Evolutionary conservation across 441 rosid species (phyloP).

Genomic region (Daphne laureola): DNA sequence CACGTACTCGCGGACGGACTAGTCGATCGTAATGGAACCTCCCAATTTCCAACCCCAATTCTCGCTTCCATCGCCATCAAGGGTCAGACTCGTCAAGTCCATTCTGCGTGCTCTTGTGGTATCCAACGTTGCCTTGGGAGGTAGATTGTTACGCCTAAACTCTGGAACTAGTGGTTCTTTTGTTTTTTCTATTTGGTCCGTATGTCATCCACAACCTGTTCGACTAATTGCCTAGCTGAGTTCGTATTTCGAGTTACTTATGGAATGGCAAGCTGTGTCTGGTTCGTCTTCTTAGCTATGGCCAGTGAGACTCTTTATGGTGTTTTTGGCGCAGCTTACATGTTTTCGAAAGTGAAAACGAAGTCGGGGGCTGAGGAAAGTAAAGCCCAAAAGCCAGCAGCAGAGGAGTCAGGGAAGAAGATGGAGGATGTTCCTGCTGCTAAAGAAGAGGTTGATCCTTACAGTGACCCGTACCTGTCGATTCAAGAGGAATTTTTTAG

Average conservation of each 20-base stretch:
- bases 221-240: constrained; percentile 30
- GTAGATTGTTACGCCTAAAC: constrained; percentile 18
- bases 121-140: constrained; percentile 74
- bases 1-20: no score
- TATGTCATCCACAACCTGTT: constrained; percentile 18
- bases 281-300: no score
- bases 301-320: constrained; percentile 2
- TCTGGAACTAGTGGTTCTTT: background rate
- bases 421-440: constrained; percentile 1
- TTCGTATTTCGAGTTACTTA: background rate
- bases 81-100: constrained; percentile 33
- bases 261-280: background rate
- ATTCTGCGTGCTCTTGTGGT: constrained; percentile 68
- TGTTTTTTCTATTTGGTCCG: constrained; percentile 7
- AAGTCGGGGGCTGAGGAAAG: constrained; percentile 21
- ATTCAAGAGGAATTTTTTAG: constrained; percentile 18
- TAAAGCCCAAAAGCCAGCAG: constrained; percentile 20
- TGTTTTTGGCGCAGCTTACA: constrained; percentile 45
- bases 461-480: constrained; percentile 2
- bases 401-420: constrained; percentile 15
- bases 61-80: constrained; percentile 18
- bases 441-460: constrained; percentile 18
- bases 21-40: constrained; percentile 25
- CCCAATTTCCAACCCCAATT: constrained; percentile 21
- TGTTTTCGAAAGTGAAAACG: constrained; percentile 47